A percentile compares a stretch with the other conserved stretches of the same genome.
Evolutionary conservation across 1,284 basidiomycete species (phyloP).

Genomic region (Malassezia globosa): DNA sequence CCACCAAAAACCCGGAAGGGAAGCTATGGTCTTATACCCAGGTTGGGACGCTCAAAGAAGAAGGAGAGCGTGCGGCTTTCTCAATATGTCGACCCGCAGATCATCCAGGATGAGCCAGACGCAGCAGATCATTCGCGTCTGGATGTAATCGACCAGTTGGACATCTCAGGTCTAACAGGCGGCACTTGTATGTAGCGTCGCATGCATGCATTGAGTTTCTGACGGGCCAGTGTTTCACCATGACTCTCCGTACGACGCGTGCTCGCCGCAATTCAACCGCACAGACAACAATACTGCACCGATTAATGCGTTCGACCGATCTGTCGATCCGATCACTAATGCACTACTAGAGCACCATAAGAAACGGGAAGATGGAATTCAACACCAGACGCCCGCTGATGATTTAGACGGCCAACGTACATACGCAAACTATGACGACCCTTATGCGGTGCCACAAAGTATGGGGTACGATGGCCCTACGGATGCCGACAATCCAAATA

Average conservation of each 20-base stretch:
- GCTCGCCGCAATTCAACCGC: slow-evolving; percentile 38
- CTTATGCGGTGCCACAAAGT: neutral
- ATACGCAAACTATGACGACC: neutral
- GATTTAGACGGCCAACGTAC: slow-evolving; percentile 23
- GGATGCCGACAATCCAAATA: slow-evolving; percentile 28
- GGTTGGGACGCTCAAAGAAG: slow-evolving; percentile 1
- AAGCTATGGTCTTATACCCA: neutral
- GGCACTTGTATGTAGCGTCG: slow-evolving; percentile 27
- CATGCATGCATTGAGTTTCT: neutral
- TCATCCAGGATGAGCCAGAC: neutral
- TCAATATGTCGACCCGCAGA: slow-evolving; percentile 13
- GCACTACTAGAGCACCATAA: slow-evolving; percentile 16
- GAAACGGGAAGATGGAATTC: slow-evolving; percentile 13
- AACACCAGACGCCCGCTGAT: slow-evolving; percentile 17
- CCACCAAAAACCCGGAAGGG: slow-evolving; percentile 9
- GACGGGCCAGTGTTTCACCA: slow-evolving; percentile 37
- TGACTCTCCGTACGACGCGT: slow-evolving; percentile 45
- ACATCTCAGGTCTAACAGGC: slow-evolving; percentile 37
- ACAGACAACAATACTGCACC: slow-evolving; percentile 26
- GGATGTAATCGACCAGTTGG: slow-evolving; percentile 44
- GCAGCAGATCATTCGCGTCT: slow-evolving; percentile 19
- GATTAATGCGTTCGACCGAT: slow-evolving; percentile 39
- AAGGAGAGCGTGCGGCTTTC: slow-evolving; percentile 1
- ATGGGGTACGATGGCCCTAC: neutral
- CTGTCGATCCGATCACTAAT: slow-evolving; percentile 38